A percentile compares a stretch with the other conserved stretches of the same genome.
These are phyloP conservation scores for Apium graveolens DNA, from an alignment of 129 eudicot genomes.

Conservation along the genomic window DNA sequence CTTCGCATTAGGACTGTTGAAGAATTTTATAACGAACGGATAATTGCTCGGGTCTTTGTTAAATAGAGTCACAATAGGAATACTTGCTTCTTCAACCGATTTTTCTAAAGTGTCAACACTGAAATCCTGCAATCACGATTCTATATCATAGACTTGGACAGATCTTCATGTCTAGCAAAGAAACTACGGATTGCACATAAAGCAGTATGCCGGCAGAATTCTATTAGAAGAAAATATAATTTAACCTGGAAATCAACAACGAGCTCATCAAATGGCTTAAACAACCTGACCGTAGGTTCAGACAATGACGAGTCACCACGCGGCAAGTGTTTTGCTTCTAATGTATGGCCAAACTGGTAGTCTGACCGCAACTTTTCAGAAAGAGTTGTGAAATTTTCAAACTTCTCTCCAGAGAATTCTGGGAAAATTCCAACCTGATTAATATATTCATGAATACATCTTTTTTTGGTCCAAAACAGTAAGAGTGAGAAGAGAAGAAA, in stretches of 20 bases:
- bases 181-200: not conserved
- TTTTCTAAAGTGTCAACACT: constrained; percentile 56
- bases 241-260: constrained; percentile 69
- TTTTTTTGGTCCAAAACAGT: not conserved
- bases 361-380: constrained; percentile 71
- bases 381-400: constrained; percentile 43
- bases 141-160: not conserved
- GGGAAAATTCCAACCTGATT: constrained; percentile 83
- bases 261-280: constrained; percentile 96
- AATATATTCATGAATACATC: constrained; percentile 9
- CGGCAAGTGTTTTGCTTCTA: constrained; percentile 67
- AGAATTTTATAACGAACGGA: constrained; percentile 70
- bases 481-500: not conserved
- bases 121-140: constrained; percentile 53
- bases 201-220: not conserved
- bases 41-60: constrained; percentile 71
- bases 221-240: not conserved
- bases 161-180: not conserved
- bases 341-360: constrained; percentile 76
- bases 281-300: constrained; percentile 65
- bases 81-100: constrained; percentile 64
- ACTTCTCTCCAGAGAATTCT: constrained; percentile 81
- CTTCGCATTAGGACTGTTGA: constrained; percentile 66
- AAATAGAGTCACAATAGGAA: constrained; percentile 64
- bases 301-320: constrained; percentile 68